Conservation (phyloP, 2,329 filamentous ascomycete species). For the Periconia sp. region DNA sequence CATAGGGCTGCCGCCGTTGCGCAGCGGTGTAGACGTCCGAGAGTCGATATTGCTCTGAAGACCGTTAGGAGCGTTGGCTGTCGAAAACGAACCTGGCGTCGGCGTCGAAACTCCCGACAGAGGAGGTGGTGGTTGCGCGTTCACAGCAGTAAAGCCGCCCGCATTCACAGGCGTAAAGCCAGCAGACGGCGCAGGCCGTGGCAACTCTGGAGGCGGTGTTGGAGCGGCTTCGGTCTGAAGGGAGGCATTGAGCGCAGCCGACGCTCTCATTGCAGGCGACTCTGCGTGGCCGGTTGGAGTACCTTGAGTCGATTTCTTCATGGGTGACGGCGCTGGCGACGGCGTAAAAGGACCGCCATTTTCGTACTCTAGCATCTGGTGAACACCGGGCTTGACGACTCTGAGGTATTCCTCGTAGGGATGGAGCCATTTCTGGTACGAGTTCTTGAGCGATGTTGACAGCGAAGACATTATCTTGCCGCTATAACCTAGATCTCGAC, state of each 20-base stretch:
- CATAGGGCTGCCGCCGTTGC: constrained; percentile 67
- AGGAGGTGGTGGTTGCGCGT: constrained; percentile 49
- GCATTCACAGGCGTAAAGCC: constrained; percentile 77
- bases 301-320: constrained; percentile 61
- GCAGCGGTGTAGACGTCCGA: constrained; percentile 65
- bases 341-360: constrained; percentile 90
- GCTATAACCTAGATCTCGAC: constrained; percentile 93
- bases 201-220: constrained; percentile 61
- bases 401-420: constrained; percentile 95
- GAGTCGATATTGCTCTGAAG: constrained; percentile 58
- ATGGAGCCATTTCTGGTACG: constrained; percentile 94
- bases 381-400: constrained; percentile 91
- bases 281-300: constrained; percentile 64
- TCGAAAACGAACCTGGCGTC: constrained; percentile 56
- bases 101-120: constrained; percentile 16
- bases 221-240: constrained; percentile 48
- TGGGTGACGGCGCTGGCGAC: constrained; percentile 75
- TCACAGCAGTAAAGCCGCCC: constrained; percentile 69
- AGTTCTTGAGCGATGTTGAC: constrained; percentile 97
- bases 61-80: constrained; percentile 62
- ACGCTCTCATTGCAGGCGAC: constrained; percentile 69
- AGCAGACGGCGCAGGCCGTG: constrained; percentile 57
- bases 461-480: constrained; percentile 99
- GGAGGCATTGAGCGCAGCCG: constrained; percentile 62
- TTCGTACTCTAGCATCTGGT: constrained; percentile 91